Evolutionary conservation across 306 rosid genomes (phyloP).

Genomic region (Cicer chorassanicum): DNA sequence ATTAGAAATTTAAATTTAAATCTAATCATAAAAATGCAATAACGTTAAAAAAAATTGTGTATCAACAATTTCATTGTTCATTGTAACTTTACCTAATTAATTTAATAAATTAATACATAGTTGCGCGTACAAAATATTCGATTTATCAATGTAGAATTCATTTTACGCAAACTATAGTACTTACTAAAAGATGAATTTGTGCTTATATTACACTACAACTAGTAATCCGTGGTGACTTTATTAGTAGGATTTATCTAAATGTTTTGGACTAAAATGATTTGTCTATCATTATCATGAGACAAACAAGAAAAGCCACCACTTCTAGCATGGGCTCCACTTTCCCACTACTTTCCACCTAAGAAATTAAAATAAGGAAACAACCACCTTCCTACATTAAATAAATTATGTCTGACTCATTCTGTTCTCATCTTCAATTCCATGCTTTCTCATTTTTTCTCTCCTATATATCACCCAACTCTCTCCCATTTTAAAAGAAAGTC

Average conservation of each 20-base stretch:
- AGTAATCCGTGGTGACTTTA: slow-evolving; percentile 3
- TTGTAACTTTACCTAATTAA: too few relatives aligned
- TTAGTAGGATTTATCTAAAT: not conserved
- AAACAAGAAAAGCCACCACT: slow-evolving; percentile 35
- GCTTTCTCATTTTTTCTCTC: not conserved
- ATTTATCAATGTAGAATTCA: too few relatives aligned
- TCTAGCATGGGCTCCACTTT: slow-evolving; percentile 29
- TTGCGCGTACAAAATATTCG: too few relatives aligned
- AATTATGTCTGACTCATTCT: slow-evolving; percentile 54
- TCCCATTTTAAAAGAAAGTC: not conserved
- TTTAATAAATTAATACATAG: too few relatives aligned
- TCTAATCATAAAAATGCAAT: too few relatives aligned
- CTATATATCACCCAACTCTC: slow-evolving; percentile 43
- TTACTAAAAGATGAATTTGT: too few relatives aligned
- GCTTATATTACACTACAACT: not conserved
- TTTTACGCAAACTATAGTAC: too few relatives aligned
- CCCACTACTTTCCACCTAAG: slow-evolving; percentile 52
- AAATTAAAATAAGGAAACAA: slow-evolving; percentile 25
- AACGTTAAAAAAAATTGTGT: too few relatives aligned
- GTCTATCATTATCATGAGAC: slow-evolving; percentile 1
- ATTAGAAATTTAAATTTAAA: too few relatives aligned
- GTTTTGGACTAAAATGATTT: slow-evolving; percentile 6
- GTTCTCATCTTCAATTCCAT: not conserved
- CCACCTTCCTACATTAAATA: slow-evolving; percentile 47
- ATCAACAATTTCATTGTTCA: too few relatives aligned